Percentiles rank a stretch among this genome's conserved stretches.
phyloP scores from a whole-genome alignment of 2,329 filamentous ascomycete species.

The Epichloe aotearoae region DNA sequence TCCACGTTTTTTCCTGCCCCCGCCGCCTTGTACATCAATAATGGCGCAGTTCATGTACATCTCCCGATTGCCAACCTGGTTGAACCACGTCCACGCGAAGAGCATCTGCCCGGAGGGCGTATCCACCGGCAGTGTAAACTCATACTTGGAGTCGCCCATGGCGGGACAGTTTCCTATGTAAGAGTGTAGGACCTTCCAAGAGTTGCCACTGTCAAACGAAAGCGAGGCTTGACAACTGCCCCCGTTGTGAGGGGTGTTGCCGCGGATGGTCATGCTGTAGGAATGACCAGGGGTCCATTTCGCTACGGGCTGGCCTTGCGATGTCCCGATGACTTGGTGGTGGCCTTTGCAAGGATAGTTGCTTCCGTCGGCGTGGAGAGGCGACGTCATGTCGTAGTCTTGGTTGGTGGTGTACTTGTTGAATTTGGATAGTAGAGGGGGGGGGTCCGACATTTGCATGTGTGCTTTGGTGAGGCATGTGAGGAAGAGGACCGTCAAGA shows the following conservation, averaged over 20 bases:
- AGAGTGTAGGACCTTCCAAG: slow-evolving; percentile 38
- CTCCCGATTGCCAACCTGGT: slow-evolving; percentile 49
- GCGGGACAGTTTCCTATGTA: slow-evolving; percentile 23
- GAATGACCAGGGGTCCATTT: slow-evolving; percentile 36
- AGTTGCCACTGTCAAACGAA: slow-evolving; percentile 44
- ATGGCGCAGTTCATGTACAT: slow-evolving; percentile 60
- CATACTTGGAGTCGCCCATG: slow-evolving; percentile 13
- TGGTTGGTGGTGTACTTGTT: slow-evolving; percentile 36
- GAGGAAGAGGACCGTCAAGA: slow-evolving; percentile 11
- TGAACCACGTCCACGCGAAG: slow-evolving; percentile 52
- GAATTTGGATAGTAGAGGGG: slow-evolving; percentile 39
- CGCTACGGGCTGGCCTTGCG: slow-evolving; percentile 38
- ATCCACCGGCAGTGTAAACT: slow-evolving; percentile 40
- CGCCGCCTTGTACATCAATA: slow-evolving; percentile 32
- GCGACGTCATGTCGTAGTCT: slow-evolving; percentile 62
- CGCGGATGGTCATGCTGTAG: slow-evolving; percentile 39
- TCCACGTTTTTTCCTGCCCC: slow-evolving; percentile 16
- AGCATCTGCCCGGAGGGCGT: slow-evolving; percentile 36
- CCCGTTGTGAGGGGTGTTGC: slow-evolving; percentile 38
- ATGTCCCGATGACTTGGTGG: slow-evolving; percentile 33
- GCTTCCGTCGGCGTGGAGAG: slow-evolving; percentile 44
- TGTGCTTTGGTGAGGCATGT: slow-evolving; percentile 26
- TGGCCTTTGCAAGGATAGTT: slow-evolving; percentile 69
- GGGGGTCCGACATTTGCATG: slow-evolving; percentile 44
- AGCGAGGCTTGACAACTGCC: slow-evolving; percentile 52